These are phyloP conservation scores for Ambrosia artemisiifolia DNA, from an alignment of 129 eudicot species.

Conservation along the genomic window DNA sequence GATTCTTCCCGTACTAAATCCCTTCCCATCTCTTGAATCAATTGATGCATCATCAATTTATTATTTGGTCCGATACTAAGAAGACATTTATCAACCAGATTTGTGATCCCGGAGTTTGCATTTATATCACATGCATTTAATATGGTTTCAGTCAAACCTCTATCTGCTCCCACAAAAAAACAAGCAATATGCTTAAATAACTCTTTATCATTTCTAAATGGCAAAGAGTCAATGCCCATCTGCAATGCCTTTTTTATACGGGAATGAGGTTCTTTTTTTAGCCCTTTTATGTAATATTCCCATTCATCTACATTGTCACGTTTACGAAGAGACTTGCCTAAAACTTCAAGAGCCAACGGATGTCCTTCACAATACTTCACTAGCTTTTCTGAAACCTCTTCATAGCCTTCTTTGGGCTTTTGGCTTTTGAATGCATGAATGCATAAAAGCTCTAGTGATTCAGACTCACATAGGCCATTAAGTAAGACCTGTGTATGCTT, in stretches of 20 bases:
- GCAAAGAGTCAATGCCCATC: slow-evolving; percentile 24
- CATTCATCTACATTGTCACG: slow-evolving; percentile 16
- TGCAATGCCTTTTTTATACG: not conserved
- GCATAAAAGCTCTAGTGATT: slow-evolving; percentile 4
- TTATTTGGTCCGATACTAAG: not conserved
- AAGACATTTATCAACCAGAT: slow-evolving; percentile 35
- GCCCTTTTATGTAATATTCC: slow-evolving; percentile 10
- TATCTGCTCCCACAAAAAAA: slow-evolving; percentile 24
- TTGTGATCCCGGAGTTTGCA: slow-evolving; percentile 23
- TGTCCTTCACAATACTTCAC: not conserved
- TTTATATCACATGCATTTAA: slow-evolving; percentile 20
- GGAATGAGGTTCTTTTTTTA: slow-evolving; percentile 10
- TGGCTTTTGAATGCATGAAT: slow-evolving; percentile 16
- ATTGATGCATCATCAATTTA: slow-evolving; percentile 28
- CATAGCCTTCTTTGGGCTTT: slow-evolving; percentile 4
- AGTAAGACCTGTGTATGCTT: slow-evolving; percentile 2
- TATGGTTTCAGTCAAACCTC: not conserved
- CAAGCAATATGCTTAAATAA: slow-evolving; percentile 7
- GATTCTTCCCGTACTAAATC: slow-evolving; percentile 32
- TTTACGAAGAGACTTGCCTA: slow-evolving; percentile 24
- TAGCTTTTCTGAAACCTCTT: slow-evolving; percentile 13
- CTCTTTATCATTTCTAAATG: slow-evolving; percentile 19
- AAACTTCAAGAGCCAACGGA: slow-evolving; percentile 13
- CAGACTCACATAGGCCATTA: not conserved
- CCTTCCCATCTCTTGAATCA: slow-evolving; percentile 33